Percentiles rank a stretch among this genome's conserved stretches.
Conservation (phyloP, 192 early-diverging fungal species). For the Allomyces arbusculus region DNA sequence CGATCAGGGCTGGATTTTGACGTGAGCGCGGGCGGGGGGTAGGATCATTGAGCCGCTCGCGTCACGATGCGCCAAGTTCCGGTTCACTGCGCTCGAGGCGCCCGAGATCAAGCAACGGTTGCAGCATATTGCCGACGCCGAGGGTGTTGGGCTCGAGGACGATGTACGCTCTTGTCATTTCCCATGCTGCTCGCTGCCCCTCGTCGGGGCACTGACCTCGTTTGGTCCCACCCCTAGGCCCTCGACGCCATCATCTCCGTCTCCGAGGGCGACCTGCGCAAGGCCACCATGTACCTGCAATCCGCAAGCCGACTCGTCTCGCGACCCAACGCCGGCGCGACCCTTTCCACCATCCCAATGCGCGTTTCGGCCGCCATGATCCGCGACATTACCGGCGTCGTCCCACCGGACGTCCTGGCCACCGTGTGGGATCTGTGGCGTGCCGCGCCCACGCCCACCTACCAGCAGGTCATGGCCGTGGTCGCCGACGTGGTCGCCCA, state of each 20-base stretch:
- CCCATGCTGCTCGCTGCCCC: too few species aligned
- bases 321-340: slow-evolving; percentile 11
- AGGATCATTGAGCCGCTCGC: slow-evolving; percentile 83
- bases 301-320: slow-evolving; percentile 38
- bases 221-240: slow-evolving; percentile 15
- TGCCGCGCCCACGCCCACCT: slow-evolving; percentile 25
- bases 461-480: slow-evolving; percentile 19
- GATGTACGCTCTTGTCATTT: slow-evolving; percentile 15
- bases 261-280: slow-evolving; percentile 77
- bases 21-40: background rate
- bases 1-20: too few species aligned
- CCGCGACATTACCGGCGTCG: slow-evolving; percentile 63
- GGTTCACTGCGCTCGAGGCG: slow-evolving; percentile 64
- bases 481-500: slow-evolving; percentile 36
- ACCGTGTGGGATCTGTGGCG: slow-evolving; percentile 18
- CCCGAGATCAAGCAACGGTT: slow-evolving; percentile 39
- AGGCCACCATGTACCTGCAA: slow-evolving; percentile 80
- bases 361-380: slow-evolving; percentile 31
- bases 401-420: slow-evolving; percentile 44
- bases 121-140: slow-evolving; percentile 37
- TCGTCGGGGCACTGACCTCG: too few species aligned
- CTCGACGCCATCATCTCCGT: slow-evolving; percentile 42
- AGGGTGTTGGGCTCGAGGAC: slow-evolving; percentile 33
- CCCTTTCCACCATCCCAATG: slow-evolving; percentile 1
- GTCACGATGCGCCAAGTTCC: slow-evolving; percentile 85